Evolutionary conservation across 805 yeast species (phyloP).

Genomic region (Cyberlindnera americana): DNA sequence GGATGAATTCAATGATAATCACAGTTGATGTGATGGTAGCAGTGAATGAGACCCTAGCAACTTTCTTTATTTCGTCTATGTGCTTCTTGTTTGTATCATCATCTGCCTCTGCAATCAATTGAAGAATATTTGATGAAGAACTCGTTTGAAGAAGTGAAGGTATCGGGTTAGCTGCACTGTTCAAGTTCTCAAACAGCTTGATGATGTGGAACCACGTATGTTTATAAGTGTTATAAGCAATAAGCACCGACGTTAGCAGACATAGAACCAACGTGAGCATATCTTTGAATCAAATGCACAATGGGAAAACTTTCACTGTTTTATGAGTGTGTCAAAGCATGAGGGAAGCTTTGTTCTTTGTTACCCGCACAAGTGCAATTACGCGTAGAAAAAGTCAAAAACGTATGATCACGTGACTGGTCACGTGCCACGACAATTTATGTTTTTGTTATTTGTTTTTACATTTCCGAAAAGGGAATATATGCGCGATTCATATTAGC

Average conservation of each 20-base stretch:
- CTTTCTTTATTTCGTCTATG: slow-evolving; percentile 6
- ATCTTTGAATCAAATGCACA: too few species aligned
- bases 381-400: too few species aligned
- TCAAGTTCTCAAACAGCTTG: slow-evolving; percentile 21
- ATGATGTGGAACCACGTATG: slow-evolving; percentile 22
- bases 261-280: slow-evolving; percentile 6
- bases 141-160: slow-evolving; percentile 10
- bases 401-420: background rate
- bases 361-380: too few species aligned
- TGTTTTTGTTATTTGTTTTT: background rate
- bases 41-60: slow-evolving; percentile 21
- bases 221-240: slow-evolving; percentile 17
- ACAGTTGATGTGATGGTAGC: slow-evolving; percentile 19
- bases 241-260: slow-evolving; percentile 5
- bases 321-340: too few species aligned
- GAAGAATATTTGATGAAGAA: slow-evolving; percentile 13
- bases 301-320: too few species aligned
- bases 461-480: background rate
- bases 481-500: slow-evolving; percentile 1
- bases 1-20: slow-evolving; percentile 23
- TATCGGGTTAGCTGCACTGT: slow-evolving; percentile 7
- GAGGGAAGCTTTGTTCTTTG: too few species aligned
- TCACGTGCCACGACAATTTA: background rate
- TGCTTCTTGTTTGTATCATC: slow-evolving; percentile 1
- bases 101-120: slow-evolving; percentile 9